Evolutionary conservation across 495 filamentous ascomycete species (phyloP).

Genomic region (Pseudevernia furfuracea): DNA sequence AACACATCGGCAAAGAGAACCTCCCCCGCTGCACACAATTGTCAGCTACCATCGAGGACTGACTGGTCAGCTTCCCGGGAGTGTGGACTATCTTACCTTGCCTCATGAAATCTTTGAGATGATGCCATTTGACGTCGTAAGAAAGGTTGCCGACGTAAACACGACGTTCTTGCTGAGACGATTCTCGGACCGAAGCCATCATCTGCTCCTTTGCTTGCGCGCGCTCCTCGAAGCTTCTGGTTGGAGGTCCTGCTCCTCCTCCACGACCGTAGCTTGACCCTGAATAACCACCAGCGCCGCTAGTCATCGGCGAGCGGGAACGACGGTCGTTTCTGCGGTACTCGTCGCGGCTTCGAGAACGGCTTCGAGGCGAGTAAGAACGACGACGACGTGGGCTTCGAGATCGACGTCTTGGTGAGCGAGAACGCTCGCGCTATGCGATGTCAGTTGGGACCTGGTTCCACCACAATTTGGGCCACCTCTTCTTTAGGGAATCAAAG

Average conservation of each 20-base stretch:
- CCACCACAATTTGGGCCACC: not conserved
- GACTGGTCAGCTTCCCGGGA: slow-evolving; percentile 1
- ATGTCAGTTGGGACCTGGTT: slow-evolving; percentile 11
- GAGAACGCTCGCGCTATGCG: slow-evolving; percentile 84
- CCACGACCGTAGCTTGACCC: slow-evolving; percentile 51
- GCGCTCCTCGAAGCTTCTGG: slow-evolving; percentile 76
- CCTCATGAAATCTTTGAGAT: slow-evolving; percentile 99
- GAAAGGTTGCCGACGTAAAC: slow-evolving; percentile 99
- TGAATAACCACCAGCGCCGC: slow-evolving; percentile 59
- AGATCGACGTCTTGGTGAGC: slow-evolving; percentile 82
- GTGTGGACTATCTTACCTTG: slow-evolving; percentile 54
- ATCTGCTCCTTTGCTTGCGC: slow-evolving; percentile 81
- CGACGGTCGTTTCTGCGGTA: slow-evolving; percentile 74
- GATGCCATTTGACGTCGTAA: slow-evolving; percentile 99
- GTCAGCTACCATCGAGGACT: slow-evolving; percentile 31
- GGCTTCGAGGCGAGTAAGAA: slow-evolving; percentile 88
- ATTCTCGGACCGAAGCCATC: slow-evolving; percentile 88
- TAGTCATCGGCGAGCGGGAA: slow-evolving; percentile 78
- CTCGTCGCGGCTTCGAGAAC: slow-evolving; percentile 83
- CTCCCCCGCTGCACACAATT: slow-evolving; percentile 70
- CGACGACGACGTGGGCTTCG: slow-evolving; percentile 73
- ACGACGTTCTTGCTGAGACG: slow-evolving; percentile 94
- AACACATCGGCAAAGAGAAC: slow-evolving; percentile 99
- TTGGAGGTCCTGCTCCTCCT: slow-evolving; percentile 55
- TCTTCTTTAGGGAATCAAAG: slow-evolving; percentile 1